These are phyloP conservation scores for Salvia hispanica DNA, from an alignment of 257 asterid genomes.

Conservation along the genomic window DNA sequence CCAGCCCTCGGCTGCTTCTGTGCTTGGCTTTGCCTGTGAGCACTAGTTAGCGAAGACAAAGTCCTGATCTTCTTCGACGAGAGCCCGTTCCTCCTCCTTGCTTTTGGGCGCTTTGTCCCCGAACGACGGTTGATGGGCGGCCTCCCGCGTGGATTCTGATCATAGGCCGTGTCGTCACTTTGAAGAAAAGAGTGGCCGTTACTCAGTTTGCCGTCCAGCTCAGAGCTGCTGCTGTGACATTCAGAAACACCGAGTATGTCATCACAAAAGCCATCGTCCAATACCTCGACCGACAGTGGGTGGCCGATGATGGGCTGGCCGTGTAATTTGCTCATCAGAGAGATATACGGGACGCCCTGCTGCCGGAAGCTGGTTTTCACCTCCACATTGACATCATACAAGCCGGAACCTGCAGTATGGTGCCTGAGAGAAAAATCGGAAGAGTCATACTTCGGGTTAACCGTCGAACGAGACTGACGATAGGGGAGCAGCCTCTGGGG, in stretches of 20 bases:
- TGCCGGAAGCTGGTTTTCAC: slow-evolving; percentile 61
- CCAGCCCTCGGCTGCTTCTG: slow-evolving; percentile 47
- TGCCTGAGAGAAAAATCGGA: slow-evolving; percentile 61
- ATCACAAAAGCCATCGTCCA: slow-evolving; percentile 60
- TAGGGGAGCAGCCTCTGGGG: slow-evolving; percentile 71
- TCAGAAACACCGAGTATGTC: slow-evolving; percentile 38
- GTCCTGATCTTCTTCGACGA: slow-evolving; percentile 68
- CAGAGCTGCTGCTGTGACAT: slow-evolving; percentile 61
- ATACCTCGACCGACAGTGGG: slow-evolving; percentile 63
- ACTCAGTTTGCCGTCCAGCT: slow-evolving; percentile 29
- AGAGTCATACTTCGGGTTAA: slow-evolving; percentile 77
- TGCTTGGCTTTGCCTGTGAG: slow-evolving; percentile 38
- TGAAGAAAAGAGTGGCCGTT: slow-evolving; percentile 25
- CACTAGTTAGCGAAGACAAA: slow-evolving; percentile 68
- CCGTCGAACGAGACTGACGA: slow-evolving; percentile 68
- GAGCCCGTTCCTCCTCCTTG: slow-evolving; percentile 40
- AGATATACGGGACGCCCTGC: slow-evolving; percentile 73
- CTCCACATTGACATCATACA: slow-evolving; percentile 66
- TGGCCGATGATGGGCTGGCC: slow-evolving; percentile 78
- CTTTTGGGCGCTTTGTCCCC: slow-evolving; percentile 36
- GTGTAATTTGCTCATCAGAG: slow-evolving; percentile 70
- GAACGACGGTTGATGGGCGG: slow-evolving; percentile 33
- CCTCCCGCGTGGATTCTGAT: slow-evolving; percentile 34
- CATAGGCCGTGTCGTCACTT: slow-evolving; percentile 29
- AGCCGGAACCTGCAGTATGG: slow-evolving; percentile 44